Conservation (phyloP, 495 filamentous ascomycete genomes). For the Chaetomidium leptoderma region DNA sequence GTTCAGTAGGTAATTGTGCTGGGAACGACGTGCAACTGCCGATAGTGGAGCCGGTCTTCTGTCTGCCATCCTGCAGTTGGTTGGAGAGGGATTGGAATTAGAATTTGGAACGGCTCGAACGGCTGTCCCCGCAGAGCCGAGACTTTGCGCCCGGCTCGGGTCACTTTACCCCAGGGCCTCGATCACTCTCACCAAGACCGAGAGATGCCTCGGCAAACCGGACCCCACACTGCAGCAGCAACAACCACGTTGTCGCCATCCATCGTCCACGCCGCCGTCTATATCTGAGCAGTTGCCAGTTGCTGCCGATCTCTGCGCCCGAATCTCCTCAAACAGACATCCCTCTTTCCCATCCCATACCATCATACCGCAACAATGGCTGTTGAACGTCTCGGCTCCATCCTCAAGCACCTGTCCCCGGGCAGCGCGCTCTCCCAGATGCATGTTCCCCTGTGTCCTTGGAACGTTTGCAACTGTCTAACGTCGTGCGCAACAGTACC, state of each 20-base stretch:
- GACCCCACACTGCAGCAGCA: slow-evolving; percentile 17
- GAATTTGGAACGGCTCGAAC: not conserved
- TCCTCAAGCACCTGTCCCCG: slow-evolving; percentile 82
- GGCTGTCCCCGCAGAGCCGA: slow-evolving; percentile 14
- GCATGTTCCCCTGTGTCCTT: slow-evolving; percentile 49
- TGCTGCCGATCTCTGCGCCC: not conserved
- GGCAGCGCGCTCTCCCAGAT: slow-evolving; percentile 65
- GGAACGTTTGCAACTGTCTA: not conserved
- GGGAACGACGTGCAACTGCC: slow-evolving; percentile 19
- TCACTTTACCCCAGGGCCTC: slow-evolving; percentile 22
- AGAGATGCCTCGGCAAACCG: slow-evolving; percentile 26
- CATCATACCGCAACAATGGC: slow-evolving; percentile 58
- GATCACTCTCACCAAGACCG: slow-evolving; percentile 10
- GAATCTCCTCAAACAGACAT: not conserved
- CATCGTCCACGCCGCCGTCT: not conserved
- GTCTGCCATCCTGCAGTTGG: not conserved
- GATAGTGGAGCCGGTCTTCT: slow-evolving; percentile 2
- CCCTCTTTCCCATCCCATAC: not conserved
- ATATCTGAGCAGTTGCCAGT: slow-evolving; percentile 1
- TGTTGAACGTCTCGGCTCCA: slow-evolving; percentile 75
- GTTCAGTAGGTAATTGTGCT: too few relatives aligned
- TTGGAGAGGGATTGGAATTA: too few relatives aligned
- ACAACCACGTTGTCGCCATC: not conserved
- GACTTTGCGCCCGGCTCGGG: slow-evolving; percentile 7
- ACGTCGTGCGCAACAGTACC: slow-evolving; percentile 52